phyloP scores from a whole-genome alignment of 805 yeast genomes.

The Kodamaea nitidulidarum region DNA sequence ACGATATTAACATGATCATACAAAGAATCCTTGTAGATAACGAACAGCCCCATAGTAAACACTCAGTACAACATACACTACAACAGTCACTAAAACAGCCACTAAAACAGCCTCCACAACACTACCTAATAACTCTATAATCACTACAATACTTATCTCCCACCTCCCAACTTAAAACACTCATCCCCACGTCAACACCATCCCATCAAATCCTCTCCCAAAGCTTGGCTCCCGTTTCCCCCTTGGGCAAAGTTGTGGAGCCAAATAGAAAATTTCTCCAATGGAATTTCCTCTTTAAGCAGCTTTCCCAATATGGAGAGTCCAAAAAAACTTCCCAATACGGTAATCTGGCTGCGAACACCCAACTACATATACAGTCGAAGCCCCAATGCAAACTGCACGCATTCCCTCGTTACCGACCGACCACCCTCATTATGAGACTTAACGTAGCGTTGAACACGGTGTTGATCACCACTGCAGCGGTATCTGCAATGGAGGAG shows the following conservation, averaged over 20 bases:
- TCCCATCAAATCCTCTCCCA: too few species aligned
- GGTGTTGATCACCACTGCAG: slow-evolving; percentile 22
- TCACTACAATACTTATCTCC: too few species aligned
- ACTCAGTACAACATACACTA: too few species aligned
- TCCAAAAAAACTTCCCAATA: slow-evolving; percentile 1
- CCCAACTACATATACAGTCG: slow-evolving; percentile 3
- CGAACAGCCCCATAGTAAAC: too few species aligned
- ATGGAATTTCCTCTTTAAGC: neutral
- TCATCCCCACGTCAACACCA: too few species aligned
- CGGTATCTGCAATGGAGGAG: slow-evolving; percentile 15
- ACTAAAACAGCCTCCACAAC: too few species aligned
- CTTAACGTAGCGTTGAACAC: slow-evolving; percentile 21
- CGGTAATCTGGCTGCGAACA: slow-evolving; percentile 3
- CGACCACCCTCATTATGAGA: slow-evolving; percentile 18
- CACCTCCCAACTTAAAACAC: too few species aligned
- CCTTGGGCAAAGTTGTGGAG: neutral
- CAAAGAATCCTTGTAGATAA: too few species aligned
- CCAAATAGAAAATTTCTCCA: neutral
- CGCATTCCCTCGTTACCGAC: slow-evolving; percentile 9
- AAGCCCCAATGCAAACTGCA: slow-evolving; percentile 1
- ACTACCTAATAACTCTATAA: too few species aligned
- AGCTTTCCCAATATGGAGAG: slow-evolving; percentile 2
- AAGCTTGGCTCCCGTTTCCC: too few species aligned
- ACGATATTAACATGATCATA: neutral
- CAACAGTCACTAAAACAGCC: too few species aligned